Percentiles rank a stretch among this genome's conserved stretches.
Evolutionary conservation across 2,329 filamentous ascomycete genomes (phyloP).

Genomic region (Arthroderma sp.): DNA sequence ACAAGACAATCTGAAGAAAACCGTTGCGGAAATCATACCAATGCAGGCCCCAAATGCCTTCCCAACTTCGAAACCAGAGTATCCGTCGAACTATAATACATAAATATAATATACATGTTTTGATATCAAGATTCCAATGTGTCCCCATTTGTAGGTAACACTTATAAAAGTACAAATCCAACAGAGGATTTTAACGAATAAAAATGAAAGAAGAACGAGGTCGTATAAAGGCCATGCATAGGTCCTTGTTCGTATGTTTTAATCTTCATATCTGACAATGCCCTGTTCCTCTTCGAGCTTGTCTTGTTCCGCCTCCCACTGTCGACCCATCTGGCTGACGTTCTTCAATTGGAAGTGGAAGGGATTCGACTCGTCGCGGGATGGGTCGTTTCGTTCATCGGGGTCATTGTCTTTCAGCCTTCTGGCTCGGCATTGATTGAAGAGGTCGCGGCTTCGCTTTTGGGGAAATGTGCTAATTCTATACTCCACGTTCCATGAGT

Average conservation of each 20-base stretch:
- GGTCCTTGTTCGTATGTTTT: neutral
- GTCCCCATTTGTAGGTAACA: no score
- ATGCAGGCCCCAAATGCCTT: no score
- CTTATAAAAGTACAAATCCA: no score
- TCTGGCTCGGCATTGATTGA: constrained; percentile 43
- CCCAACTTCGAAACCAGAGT: no score
- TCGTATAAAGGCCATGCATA: no score
- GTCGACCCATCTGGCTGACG: constrained; percentile 43
- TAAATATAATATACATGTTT: no score
- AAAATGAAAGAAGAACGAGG: no score
- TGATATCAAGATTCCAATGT: no score
- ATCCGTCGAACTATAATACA: no score
- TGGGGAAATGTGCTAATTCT: constrained; percentile 49
- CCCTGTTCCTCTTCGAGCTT: constrained; percentile 36
- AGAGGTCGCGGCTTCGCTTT: constrained; percentile 38
- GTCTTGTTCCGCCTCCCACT: constrained; percentile 45
- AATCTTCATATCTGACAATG: constrained; percentile 11
- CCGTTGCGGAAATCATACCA: no score
- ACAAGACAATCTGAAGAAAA: no score
- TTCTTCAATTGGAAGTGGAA: constrained; percentile 22
- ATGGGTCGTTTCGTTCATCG: constrained; percentile 12
- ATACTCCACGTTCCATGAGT: constrained; percentile 67
- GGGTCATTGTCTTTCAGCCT: constrained; percentile 35
- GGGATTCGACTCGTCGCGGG: constrained; percentile 27
- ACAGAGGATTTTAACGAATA: no score